Percentiles rank a stretch among this genome's conserved stretches.
phyloP scores from a whole-genome alignment of 1,139 yeast species.

The Suhomyces choctaworum region DNA sequence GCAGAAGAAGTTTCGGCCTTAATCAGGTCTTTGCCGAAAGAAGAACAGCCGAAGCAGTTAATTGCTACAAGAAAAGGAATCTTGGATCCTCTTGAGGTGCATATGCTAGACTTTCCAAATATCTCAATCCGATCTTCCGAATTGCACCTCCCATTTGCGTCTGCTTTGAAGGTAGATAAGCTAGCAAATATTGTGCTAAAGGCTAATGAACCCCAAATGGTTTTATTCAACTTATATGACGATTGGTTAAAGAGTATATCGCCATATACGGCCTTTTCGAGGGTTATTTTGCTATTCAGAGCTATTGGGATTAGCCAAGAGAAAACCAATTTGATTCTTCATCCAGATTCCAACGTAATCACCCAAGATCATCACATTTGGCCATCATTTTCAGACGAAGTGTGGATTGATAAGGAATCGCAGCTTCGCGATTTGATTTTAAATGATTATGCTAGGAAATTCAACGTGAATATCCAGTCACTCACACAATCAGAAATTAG shows the following conservation, averaged over 20 bases:
- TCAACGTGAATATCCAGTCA: conserved; percentile 81
- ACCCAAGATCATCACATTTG: conserved; percentile 84
- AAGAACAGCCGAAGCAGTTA: conserved; percentile 92
- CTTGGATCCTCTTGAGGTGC: conserved; percentile 93
- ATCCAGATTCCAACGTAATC: conserved; percentile 69
- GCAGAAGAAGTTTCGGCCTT: conserved; percentile 97
- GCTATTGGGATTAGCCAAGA: conserved; percentile 80
- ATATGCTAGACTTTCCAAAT: conserved; percentile 95
- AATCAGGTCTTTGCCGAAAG: conserved; percentile 82
- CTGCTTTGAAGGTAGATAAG: conserved; percentile 81
- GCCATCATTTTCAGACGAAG: conserved; percentile 87
- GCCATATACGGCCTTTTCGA: conserved; percentile 90
- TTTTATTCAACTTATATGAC: conserved; percentile 84
- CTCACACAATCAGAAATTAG: conserved; percentile 92
- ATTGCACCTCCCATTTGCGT: conserved; percentile 83
- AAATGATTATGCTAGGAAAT: conserved; percentile 80
- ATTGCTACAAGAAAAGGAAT: conserved; percentile 90
- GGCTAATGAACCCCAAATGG: conserved; percentile 94
- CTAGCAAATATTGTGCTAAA: conserved; percentile 75
- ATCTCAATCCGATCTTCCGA: conserved; percentile 89
- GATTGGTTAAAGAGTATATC: conserved; percentile 87
- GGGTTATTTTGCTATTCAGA: conserved; percentile 76
- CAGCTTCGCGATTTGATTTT: conserved; percentile 86
- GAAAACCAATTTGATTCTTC: conserved; percentile 68
- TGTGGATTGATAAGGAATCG: conserved; percentile 89